These are phyloP conservation scores for Rhododendron mucronatum DNA, from an alignment of 148 eudicot genomes.

Conservation along the genomic window DNA sequence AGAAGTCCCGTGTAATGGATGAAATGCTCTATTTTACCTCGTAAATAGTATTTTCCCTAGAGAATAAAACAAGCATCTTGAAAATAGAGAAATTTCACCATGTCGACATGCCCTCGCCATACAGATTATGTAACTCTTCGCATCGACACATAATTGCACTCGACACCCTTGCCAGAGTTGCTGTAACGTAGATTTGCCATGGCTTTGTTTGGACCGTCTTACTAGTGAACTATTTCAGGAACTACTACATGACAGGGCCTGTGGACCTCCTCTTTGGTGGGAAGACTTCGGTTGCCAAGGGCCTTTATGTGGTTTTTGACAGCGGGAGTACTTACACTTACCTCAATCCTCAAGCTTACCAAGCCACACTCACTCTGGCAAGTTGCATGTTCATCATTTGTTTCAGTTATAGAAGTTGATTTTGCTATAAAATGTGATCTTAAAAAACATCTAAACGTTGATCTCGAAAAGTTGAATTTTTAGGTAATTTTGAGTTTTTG, in stretches of 20 bases:
- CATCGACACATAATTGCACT: neutral
- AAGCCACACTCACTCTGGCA: conserved; percentile 14
- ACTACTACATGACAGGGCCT: conserved; percentile 17
- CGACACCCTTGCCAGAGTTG: neutral
- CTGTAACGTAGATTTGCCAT: neutral
- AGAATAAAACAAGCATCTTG: neutral
- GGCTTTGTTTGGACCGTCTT: neutral
- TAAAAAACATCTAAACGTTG: neutral
- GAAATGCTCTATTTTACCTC: neutral
- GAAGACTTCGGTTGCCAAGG: conserved; percentile 1
- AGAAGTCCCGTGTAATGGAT: neutral
- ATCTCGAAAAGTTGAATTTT: neutral
- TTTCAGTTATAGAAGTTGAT: neutral
- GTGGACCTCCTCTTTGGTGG: conserved; percentile 11
- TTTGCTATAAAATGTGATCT: neutral
- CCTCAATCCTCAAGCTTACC: conserved; percentile 18
- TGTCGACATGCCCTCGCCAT: neutral
- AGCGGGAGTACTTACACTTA: conserved; percentile 28
- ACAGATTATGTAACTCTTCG: neutral
- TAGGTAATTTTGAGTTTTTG: neutral
- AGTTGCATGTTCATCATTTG: neutral
- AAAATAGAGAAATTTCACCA: neutral
- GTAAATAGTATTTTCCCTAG: neutral
- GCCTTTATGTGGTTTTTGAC: conserved; percentile 13
- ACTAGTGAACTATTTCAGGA: conserved; percentile 10